Conservation (phyloP, 352 stramenopile species). For the Pseudoperonospora humuli region DNA sequence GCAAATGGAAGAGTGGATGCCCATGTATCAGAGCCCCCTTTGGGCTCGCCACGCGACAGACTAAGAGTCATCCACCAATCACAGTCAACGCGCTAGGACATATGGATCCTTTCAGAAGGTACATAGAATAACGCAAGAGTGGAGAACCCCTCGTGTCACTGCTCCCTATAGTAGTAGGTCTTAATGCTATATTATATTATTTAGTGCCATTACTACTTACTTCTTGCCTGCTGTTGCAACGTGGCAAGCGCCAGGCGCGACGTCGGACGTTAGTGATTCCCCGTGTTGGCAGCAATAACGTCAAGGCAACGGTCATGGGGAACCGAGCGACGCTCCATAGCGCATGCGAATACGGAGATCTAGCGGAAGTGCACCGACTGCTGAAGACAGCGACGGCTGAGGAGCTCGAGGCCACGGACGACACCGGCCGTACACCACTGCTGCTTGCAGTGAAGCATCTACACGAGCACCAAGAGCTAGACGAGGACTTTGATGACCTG, state of each 20-base stretch:
- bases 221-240: not conserved
- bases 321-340: conserved; percentile 79
- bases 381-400: conserved; percentile 52
- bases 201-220: not conserved
- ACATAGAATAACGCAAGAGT: too few species aligned
- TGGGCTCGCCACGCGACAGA: too few species aligned
- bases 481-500: conserved; percentile 38
- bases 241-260: conserved; percentile 11
- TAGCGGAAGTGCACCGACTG: conserved; percentile 46
- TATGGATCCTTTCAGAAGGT: too few species aligned
- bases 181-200: not conserved
- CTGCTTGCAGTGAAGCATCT: conserved; percentile 56
- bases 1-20: too few species aligned
- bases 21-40: too few species aligned
- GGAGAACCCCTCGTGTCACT: too few species aligned
- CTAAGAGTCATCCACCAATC: too few species aligned
- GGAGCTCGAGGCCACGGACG: conserved; percentile 64
- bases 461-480: conserved; percentile 32
- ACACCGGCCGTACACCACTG: conserved; percentile 67
- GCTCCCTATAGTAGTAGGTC: too few species aligned
- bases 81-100: too few species aligned
- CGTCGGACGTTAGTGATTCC: too few species aligned
- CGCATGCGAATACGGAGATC: conserved; percentile 66
- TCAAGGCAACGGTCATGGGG: conserved; percentile 41
- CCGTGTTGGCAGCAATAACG: conserved; percentile 11